phyloP scores from a whole-genome alignment of 345 rosid species.

The Syzygium aqueum region DNA sequence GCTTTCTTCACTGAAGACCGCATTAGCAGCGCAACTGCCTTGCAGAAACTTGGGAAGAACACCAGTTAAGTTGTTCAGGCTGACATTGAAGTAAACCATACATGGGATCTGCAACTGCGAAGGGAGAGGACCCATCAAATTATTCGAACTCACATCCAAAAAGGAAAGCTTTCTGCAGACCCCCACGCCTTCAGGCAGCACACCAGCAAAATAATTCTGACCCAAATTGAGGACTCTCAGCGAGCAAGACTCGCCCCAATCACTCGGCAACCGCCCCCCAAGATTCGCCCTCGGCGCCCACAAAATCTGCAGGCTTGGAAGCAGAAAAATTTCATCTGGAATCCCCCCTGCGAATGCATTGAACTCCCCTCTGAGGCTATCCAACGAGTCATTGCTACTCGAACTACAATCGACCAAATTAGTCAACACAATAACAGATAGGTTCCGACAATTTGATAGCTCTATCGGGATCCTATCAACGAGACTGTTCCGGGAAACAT shows the following conservation, averaged over 20 bases:
- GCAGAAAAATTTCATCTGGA: conserved; percentile 28
- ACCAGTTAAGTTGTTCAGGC: conserved; percentile 43
- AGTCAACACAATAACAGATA: conserved; percentile 41
- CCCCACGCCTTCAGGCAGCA: conserved; percentile 25
- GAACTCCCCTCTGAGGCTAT: conserved; percentile 35
- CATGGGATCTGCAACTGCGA: conserved; percentile 39
- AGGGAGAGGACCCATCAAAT: conserved; percentile 38
- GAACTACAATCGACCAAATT: conserved; percentile 23
- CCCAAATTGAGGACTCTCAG: conserved; percentile 45
- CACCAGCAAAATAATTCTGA: conserved; percentile 33
- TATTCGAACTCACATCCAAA: conserved; percentile 57
- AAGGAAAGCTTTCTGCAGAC: conserved; percentile 42
- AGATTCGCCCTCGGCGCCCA: conserved; percentile 77
- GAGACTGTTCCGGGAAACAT: conserved; percentile 55
- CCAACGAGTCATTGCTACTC: conserved; percentile 1
- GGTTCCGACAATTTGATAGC: conserved; percentile 31
- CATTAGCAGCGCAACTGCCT: conserved; percentile 16
- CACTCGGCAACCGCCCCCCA: conserved; percentile 36
- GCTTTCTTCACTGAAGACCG: conserved; percentile 5
- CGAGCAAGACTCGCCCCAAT: conserved; percentile 36
- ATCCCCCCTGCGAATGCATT: conserved; percentile 44
- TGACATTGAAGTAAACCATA: conserved; percentile 46
- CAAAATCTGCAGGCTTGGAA: conserved; percentile 36
- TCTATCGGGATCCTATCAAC: conserved; percentile 40
- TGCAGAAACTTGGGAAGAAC: conserved; percentile 25